Conservation (phyloP, 2,329 filamentous ascomycete genomes). For the Colletotrichum tropicicola region DNA sequence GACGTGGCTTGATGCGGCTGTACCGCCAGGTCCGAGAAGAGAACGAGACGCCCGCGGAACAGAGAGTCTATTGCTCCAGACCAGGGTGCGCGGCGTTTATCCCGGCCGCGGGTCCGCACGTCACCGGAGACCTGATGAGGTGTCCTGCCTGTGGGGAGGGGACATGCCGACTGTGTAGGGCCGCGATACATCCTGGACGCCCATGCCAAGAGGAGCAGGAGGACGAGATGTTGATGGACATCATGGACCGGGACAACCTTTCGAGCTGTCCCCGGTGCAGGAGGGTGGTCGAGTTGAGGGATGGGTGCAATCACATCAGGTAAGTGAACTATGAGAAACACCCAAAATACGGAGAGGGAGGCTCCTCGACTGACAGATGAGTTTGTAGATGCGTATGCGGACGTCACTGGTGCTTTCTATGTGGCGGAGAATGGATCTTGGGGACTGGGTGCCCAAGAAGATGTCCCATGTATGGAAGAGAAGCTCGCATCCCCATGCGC, state of each 20-base stretch:
- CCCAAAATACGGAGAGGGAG: background rate
- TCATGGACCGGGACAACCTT: slow-evolving; percentile 62
- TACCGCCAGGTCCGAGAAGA: slow-evolving; percentile 23
- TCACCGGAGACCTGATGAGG: background rate
- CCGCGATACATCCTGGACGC: slow-evolving; percentile 23
- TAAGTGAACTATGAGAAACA: slow-evolving; percentile 43
- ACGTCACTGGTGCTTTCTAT: slow-evolving; percentile 29
- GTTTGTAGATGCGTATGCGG: slow-evolving; percentile 25
- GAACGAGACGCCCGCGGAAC: slow-evolving; percentile 13
- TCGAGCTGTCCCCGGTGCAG: slow-evolving; percentile 64
- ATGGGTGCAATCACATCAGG: slow-evolving; percentile 74
- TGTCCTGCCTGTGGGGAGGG: slow-evolving; percentile 24
- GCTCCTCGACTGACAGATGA: background rate
- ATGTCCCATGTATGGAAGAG: background rate
- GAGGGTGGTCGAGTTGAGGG: slow-evolving; percentile 66
- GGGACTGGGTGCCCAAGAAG: background rate
- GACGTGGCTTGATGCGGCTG: slow-evolving; percentile 11
- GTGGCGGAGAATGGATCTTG: slow-evolving; percentile 3
- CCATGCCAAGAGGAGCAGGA: slow-evolving; percentile 28
- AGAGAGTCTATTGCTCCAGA: slow-evolving; percentile 26
- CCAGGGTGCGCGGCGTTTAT: slow-evolving; percentile 31
- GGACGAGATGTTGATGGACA: slow-evolving; percentile 43
- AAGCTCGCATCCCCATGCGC: slow-evolving; percentile 12
- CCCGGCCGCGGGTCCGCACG: background rate
- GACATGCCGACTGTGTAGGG: slow-evolving; percentile 24